Base-by-base conservation (phyloP, 2,329 filamentous ascomycete species). In the Aspergillus sp. region DNA sequence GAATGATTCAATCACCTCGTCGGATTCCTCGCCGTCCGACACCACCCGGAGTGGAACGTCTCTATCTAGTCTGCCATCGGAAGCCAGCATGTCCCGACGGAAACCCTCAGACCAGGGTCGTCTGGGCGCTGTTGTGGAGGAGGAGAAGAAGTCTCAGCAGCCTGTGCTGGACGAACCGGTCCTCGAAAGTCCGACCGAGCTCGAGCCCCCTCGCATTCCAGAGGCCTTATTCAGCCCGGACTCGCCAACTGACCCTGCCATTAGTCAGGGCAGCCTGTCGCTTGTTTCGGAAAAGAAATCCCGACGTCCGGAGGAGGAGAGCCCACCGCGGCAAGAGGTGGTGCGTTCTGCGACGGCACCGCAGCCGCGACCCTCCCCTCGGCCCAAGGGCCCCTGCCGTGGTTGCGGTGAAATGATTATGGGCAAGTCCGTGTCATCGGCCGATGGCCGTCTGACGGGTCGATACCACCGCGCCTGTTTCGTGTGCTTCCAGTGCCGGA, bases 401-500 rank as follows among this genome's bases (percentile, higher is more conserved):
- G 91, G 91, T 1, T 99, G 95, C 75, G 82, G 85, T 3, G 81
- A 89, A 49, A 80, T 84, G 6, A 98, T 99, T 69, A 85, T 87
- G 48, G 94, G 92, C 19, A 98, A 97, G 78, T 97, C 92, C 1
- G 88, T 99, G 60, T 96, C 94, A 36, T 96, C 92, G 13, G 92
- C 92, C 0, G 95, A 97, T 69, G 95, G 95, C 15, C 89, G 93
- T 23, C 82, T 99, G 23, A 96, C 91, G 0, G 95, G 95, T 9
- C 89, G 92, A 64, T 99, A 97, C 76, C 95, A 99, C 82, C 96
- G 96, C 75, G 85, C 89, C 4, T 99, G 94, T 75, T 98, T 99
- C 73, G 91, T 94, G 10, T 99, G 95, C 82, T 86, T 87, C 4
- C 92, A 90, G 1, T 99, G 95, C 79, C 81, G 82, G 10, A 84